Percentiles rank a stretch among this genome's conserved stretches.
phyloP scores from a whole-genome alignment of 78 protist genomes.

The Goniomonas avonlea region DNA sequence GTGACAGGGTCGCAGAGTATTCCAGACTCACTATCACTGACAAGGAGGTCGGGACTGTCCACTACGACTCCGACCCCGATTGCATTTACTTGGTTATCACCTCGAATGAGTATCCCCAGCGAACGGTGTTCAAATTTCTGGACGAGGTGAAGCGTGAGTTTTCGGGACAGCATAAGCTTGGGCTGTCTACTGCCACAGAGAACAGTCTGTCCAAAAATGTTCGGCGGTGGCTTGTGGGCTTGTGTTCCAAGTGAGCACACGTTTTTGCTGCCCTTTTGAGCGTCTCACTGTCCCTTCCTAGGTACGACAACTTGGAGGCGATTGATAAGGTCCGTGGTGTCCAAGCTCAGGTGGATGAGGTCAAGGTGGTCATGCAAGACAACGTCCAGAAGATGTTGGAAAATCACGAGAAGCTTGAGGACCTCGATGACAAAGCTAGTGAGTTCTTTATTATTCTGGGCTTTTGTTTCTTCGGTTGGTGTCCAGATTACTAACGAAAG shows the following conservation, averaged over 20 bases:
- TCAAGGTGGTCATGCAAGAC: slow-evolving; percentile 12
- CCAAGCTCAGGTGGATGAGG: slow-evolving; percentile 17
- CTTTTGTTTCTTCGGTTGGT: too few relatives aligned
- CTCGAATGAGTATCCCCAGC: background rate
- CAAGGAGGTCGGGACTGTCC: too few relatives aligned
- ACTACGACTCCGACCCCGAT: too few relatives aligned
- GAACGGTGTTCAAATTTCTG: slow-evolving; percentile 3
- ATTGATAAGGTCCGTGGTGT: background rate
- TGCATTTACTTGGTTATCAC: too few relatives aligned
- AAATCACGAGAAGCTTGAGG: slow-evolving; percentile 19
- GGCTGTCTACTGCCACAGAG: background rate
- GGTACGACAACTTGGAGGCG: background rate
- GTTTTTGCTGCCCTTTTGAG: too few relatives aligned
- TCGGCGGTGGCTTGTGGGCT: background rate
- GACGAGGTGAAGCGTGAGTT: background rate
- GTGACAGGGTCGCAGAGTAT: slow-evolving; percentile 15
- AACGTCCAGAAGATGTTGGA: slow-evolving; percentile 2
- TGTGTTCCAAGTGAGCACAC: background rate
- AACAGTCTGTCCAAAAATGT: background rate
- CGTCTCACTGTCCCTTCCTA: too few relatives aligned
- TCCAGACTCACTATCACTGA: too few relatives aligned
- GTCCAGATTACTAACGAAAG: too few relatives aligned
- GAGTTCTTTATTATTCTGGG: too few relatives aligned
- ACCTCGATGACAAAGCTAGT: slow-evolving; percentile 4
- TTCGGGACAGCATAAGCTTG: background rate